These are phyloP conservation scores for Purpureocillium lavendulum DNA, from an alignment of 2,329 filamentous ascomycete species.

Conservation along the genomic window DNA sequence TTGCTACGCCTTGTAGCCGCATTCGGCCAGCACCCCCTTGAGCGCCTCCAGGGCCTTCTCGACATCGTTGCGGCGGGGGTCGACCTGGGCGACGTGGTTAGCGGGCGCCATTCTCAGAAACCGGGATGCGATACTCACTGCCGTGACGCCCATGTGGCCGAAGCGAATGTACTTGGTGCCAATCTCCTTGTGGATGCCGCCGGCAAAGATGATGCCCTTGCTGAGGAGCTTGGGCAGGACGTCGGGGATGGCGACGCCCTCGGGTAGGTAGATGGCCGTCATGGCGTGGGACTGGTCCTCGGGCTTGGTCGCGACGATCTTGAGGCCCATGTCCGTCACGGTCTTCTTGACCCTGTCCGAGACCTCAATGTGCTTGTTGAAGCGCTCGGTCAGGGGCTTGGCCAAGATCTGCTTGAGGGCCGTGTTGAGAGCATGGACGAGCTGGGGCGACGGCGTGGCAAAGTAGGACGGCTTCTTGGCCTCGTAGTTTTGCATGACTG, in stretches of 20 bases:
- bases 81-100: slow-evolving; percentile 39
- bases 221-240: slow-evolving; percentile 77
- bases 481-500: slow-evolving; percentile 98
- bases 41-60: slow-evolving; percentile 76
- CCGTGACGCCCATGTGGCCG: slow-evolving; percentile 95
- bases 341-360: slow-evolving; percentile 84
- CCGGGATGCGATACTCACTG: slow-evolving; percentile 42
- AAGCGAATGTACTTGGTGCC: slow-evolving; percentile 90
- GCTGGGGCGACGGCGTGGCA: slow-evolving; percentile 88
- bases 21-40: slow-evolving; percentile 65
- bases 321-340: slow-evolving; percentile 70
- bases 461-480: slow-evolving; percentile 97
- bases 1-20: slow-evolving; percentile 46
- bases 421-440: slow-evolving; percentile 88
- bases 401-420: slow-evolving; percentile 77
- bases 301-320: slow-evolving; percentile 75
- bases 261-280: slow-evolving; percentile 94
- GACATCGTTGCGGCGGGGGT: slow-evolving; percentile 71
- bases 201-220: slow-evolving; percentile 89
- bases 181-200: slow-evolving; percentile 93
- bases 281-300: slow-evolving; percentile 95
- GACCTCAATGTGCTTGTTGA: slow-evolving; percentile 68
- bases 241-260: slow-evolving; percentile 71
- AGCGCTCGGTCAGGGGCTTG: slow-evolving; percentile 72
- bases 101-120: not conserved